Evolutionary conservation across 768 basidiomycete species (phyloP), one percentile per base, ranked within the genome.

Genomic region (Naganishia onofrii): DNA sequence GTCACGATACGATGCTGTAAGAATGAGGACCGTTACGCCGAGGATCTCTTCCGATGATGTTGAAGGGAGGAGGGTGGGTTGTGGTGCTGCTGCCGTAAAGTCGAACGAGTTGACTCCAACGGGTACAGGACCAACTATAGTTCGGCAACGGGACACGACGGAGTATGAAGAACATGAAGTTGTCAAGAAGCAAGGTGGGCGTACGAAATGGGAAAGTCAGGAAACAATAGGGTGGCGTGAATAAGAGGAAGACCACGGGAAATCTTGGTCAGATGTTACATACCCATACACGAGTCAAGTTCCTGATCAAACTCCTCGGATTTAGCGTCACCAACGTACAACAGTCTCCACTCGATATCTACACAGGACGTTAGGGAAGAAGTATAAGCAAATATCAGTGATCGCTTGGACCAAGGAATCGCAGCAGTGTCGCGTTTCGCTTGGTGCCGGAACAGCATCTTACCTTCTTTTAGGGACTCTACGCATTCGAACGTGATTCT

Each of bases 281-380:
- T 69, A 78, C 79, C 81, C 75, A 97, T 88, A 81, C 93, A 97
- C 77, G 92, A 91, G 81, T 99, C 96, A 28, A 99, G 86, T 80
- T 98, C 96, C 80, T 99, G 96, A 81, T 99, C 96, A 58, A 90
- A 89, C 48, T 90, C 88, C 76, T 92, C 90, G 78, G 91, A 87
- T 12, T 89, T 93, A 0, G 95, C 94, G 3, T 90, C 92, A 1
- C 96, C 92, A 65, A 98, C 95, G 80, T 95, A 98, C 55, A 96
- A 93, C 74, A 99, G 88, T 74, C 89, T 89, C 96, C 96, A 99
- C 81, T 99, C 96, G 72, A 99, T 87, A 82, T 99, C 96, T 95
- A 72, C 3, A 72, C 3, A 21, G 15, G 4, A 32, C 5, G 7
- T 13, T 44, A 3, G 4, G 7, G 31, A 52, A 51, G 19, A 53